Base-by-base conservation (phyloP, 2,329 filamentous ascomycete genomes). In the Colletotrichum higginsianum region DNA sequence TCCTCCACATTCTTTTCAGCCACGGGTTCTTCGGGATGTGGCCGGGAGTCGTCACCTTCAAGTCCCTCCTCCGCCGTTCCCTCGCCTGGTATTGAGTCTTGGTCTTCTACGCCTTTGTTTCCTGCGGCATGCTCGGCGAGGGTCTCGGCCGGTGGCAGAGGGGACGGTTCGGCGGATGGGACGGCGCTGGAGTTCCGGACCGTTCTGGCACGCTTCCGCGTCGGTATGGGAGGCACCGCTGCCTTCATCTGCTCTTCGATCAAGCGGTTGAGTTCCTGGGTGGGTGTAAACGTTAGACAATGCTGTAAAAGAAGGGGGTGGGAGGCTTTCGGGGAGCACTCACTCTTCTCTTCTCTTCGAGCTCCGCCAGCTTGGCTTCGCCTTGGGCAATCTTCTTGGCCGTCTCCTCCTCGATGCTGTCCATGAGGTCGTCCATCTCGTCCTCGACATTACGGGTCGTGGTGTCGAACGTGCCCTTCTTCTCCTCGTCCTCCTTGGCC, bases 241-340 rank as follows among this genome's bases (percentile, higher is more conserved):
- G 74, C 61, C 63, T 79, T 78, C 42, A 85, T 75, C 69, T 83
- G 78, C 66, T 85, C 83, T 44, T 85, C 84, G 49, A 85, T 82
- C 50, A 80, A 76, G 23, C 79, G 82, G 63, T 85, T 85, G 68
- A 85, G 78, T 74, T 85, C 83, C 83, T 84, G 18, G 18, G 6
- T 8, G 16, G 3, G 47, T 18, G 18, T 9, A 35, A 2, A 9
- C 8, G 56, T 68, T 35, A 73, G 72, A 62, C 5, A 4, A 18
- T 11, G 50, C 67, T 15, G 65, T 53, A 21, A 61, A 23, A 21
- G 6, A 3, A 18, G 12, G 23, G 23, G 23, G 26, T n/a, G n/a
- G n/a, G n/a, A n/a, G 26, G 1, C 5, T 35, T n/a, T 42, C 16
- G 6, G 21, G 0, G 18, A 1, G 26, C 26, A 50, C 75, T 53